Evolutionary conservation across 208 protist genomes (phyloP), one percentile per base, ranked within the genome.

Genomic region (Trypanosoma mega): DNA sequence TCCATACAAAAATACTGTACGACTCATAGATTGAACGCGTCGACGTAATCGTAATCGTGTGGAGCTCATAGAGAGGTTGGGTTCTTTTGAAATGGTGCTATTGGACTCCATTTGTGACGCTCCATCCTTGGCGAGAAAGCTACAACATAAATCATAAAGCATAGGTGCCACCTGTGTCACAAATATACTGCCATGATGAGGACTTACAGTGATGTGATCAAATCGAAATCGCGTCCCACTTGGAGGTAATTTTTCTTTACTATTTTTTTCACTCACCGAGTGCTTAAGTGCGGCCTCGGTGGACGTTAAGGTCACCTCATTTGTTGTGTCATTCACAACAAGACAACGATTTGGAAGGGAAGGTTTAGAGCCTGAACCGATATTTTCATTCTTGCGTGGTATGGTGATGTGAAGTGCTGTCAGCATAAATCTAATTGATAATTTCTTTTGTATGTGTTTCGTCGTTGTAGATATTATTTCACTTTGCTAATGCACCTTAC

Each of bases 401-500:
- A 76, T 29, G 18, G 70, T 71, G 20, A 76, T 54, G 37, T 76
- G 70, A 39, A 76, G 52, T 26, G 66, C 56, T 27, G 63, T 68
- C 0, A 66, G 27, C 53, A 76, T 64, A 37, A 12, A 26, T 5
- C n/a, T 6, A 5, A 31, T 7, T 49, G 16, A 24, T 21, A 24
- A 43, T 16, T 55, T 39, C 41, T 11, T 55, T 33, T 55, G 8
- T 39, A 26, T 39, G 49, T 55, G 29, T 39, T 8, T 37, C 7
- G 4, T 11, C 27, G 20, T 23, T 7, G 43, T 27, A 49, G 16
- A 62, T 34, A 50, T 20, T 24, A 26, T n/a, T 14, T 27, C 4
- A 12, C 4, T 27, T 34, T 8, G 14, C 8, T 31, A 8, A 14
- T 30, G 8, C 24, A 12, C 47, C 33, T 11, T 16, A 34, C 8